Base-by-base conservation (phyloP, 2,329 filamentous ascomycete species). In the Davidsoniella virescens region DNA sequence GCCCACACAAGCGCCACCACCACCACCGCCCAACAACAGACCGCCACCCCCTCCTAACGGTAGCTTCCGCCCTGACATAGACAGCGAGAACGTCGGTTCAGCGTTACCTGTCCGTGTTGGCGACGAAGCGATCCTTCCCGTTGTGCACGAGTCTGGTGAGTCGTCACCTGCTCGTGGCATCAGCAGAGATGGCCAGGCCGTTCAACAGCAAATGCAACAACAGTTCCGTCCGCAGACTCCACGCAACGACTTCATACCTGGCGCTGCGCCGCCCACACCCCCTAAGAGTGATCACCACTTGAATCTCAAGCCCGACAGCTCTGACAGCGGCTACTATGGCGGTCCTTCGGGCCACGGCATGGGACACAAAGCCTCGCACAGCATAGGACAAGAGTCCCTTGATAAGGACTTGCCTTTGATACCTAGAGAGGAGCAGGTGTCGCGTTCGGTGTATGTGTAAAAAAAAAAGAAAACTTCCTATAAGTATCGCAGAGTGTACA, bases 111-210 rank as follows among this genome's bases (percentile, higher is more conserved):
- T 40, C 14, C 38, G 38, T 29, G 36, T 46, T n/a, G 46, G 48
- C 16, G 48, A 26, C 14, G 78, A 62, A 59, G 62, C 61, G 60
- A 73, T 66, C 1, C 67, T 96, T 2, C 90, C 90, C 0, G 81
- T 95, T 8, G 87, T 96, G 5, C 85, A 94, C 57, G 90, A 96
- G 65, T 82, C 79, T n/a, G 84, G 79, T 4, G 90, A 95, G 63
- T 80, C 72, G 8, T 76, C 72, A 6, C 85, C 82, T 53, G 72
- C 78, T 20, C 77, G 78, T 1, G 75, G 43, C 6, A 50, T 72
- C 26, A 72, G 72, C 49, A 77, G 75, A 59, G 71, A 70, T 18
- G 66, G 67, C 52, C 75, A 44, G n/a, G n/a, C 5, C 12, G 40
- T 26, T 26, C 10, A n/a, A 10, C 40, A 18, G 2, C 43, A 26